Conservation (phyloP, 2,329 filamentous ascomycete genomes). For the Colletotrichum acutatum region DNA sequence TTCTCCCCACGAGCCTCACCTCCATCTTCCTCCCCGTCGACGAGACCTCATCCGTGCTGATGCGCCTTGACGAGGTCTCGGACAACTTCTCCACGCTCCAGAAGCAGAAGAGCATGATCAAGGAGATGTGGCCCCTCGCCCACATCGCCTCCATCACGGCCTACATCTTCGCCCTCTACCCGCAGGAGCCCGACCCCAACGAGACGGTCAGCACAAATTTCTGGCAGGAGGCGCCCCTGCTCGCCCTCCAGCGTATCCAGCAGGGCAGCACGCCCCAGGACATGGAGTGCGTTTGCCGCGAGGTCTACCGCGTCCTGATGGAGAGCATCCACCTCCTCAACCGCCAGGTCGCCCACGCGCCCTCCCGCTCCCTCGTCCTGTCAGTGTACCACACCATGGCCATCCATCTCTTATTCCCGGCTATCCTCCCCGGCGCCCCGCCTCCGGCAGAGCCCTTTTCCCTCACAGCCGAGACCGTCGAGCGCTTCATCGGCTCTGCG, state of each 20-base stretch:
- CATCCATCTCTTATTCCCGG: constrained; percentile 47
- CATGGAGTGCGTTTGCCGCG: constrained; percentile 40
- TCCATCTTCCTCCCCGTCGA: constrained; percentile 44
- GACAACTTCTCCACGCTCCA: constrained; percentile 50
- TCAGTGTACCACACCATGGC: constrained; percentile 47
- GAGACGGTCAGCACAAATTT: constrained; percentile 35
- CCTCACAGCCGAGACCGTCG: constrained; percentile 39
- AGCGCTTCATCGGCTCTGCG: constrained; percentile 43
- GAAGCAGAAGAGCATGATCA: constrained; percentile 46
- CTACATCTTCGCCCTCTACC: constrained; percentile 43
- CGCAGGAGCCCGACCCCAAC: constrained; percentile 33
- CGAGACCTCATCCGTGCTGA: constrained; percentile 43
- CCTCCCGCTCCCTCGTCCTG: constrained; percentile 42
- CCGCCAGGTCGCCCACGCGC: constrained; percentile 38
- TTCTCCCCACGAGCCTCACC: constrained; percentile 39
- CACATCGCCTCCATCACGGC: constrained; percentile 46
- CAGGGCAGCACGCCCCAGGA: constrained; percentile 38
- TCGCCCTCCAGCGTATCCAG: constrained; percentile 38
- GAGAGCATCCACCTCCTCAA: constrained; percentile 41
- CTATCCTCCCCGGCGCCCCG: constrained; percentile 12
- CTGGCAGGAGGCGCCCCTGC: constrained; percentile 39
- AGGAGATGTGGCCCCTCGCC: constrained; percentile 49
- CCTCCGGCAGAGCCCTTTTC: neutral
- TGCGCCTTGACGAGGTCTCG: constrained; percentile 48
- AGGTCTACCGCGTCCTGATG: constrained; percentile 42